Conservation (phyloP, 106 monocot species). For the Acanthochlamys bracteata region DNA sequence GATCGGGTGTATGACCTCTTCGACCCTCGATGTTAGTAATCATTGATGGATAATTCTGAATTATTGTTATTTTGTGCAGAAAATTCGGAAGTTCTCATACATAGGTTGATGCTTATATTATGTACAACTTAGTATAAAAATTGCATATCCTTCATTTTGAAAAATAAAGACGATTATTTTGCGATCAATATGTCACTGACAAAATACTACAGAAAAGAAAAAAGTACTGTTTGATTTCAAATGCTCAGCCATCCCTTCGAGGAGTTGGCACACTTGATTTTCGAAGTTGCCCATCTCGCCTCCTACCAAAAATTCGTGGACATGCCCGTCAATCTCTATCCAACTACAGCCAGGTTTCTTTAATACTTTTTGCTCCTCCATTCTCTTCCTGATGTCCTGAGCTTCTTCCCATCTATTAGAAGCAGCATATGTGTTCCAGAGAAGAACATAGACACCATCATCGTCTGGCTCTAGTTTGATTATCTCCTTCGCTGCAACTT, state of each 20-base stretch:
- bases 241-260: background rate
- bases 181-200: too few relatives aligned
- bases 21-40: too few relatives aligned
- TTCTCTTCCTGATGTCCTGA: constrained; percentile 23
- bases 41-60: too few relatives aligned
- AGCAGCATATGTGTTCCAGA: constrained; percentile 41
- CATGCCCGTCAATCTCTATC: constrained; percentile 39
- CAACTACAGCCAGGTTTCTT: constrained; percentile 41
- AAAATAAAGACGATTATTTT: too few relatives aligned
- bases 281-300: background rate
- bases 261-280: background rate
- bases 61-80: too few relatives aligned
- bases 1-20: too few relatives aligned
- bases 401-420: constrained; percentile 32
- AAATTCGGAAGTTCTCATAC: too few relatives aligned
- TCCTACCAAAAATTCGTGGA: constrained; percentile 46
- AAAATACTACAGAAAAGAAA: too few relatives aligned
- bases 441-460: constrained; percentile 38
- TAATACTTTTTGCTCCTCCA: constrained; percentile 19
- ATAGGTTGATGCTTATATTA: too few relatives aligned
- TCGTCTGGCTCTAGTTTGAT: constrained; percentile 22
- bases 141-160: too few relatives aligned
- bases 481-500: constrained; percentile 29
- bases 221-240: background rate
- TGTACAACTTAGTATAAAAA: too few relatives aligned